phyloP scores from a whole-genome alignment of 768 basidiomycete species.

The Suillus lakei region DNA sequence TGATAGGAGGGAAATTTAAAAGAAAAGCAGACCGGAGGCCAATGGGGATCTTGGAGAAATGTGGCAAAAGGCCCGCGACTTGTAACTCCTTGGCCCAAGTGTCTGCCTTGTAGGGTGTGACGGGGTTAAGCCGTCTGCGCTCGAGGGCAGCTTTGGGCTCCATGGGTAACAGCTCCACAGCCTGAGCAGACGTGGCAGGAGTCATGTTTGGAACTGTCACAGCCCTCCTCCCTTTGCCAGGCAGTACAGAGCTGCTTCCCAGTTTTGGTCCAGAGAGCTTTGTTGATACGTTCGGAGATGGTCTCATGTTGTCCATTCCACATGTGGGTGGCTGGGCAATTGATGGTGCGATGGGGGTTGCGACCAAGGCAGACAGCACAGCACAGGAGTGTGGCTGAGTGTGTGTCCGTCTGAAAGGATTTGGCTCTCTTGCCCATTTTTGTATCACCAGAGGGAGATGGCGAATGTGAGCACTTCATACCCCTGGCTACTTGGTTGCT shows the following conservation, averaged over 20 bases:
- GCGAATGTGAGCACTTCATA: no score
- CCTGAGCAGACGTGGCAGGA: conserved; percentile 17
- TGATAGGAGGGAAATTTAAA: conserved; percentile 15
- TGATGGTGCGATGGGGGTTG: conserved; percentile 27
- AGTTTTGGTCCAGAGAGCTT: conserved; percentile 20
- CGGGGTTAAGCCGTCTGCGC: conserved; percentile 9
- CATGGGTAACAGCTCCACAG: conserved; percentile 6
- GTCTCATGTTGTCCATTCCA: conserved; percentile 29
- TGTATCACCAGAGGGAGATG: accelerated
- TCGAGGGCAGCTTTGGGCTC: conserved; percentile 14
- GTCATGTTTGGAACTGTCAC: conserved; percentile 4
- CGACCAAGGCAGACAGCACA: conserved; percentile 42
- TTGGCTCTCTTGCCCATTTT: not conserved
- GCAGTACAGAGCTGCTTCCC: conserved; percentile 6
- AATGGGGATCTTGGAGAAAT: not conserved
- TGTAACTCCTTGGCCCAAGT: conserved; percentile 11
- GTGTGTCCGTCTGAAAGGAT: not conserved
- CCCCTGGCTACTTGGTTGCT: no score
- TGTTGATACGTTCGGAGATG: not conserved
- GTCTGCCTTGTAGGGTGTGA: conserved; percentile 10
- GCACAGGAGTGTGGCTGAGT: conserved; percentile 9
- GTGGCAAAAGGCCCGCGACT: not conserved
- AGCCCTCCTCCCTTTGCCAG: conserved; percentile 12
- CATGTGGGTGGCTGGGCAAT: conserved; percentile 20
- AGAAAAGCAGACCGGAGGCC: conserved; percentile 9